These are phyloP conservation scores for Sugiyamaella novakii DNA, from an alignment of 1,139 yeast genomes.

Conservation along the genomic window DNA sequence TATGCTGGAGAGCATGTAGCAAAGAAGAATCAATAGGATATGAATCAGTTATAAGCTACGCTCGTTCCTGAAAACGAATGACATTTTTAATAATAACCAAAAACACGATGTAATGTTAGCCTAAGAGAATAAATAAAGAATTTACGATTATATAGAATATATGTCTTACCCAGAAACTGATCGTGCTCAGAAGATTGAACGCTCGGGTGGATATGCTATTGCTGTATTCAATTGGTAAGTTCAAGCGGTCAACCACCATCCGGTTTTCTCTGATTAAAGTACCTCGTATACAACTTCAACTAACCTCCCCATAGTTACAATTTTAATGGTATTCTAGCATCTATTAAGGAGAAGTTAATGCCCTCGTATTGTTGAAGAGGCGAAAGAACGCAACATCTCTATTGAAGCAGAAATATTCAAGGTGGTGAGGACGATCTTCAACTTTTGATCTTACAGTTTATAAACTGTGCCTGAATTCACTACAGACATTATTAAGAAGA, in stretches of 20 bases:
- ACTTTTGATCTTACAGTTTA: constrained; percentile 33
- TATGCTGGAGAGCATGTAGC: constrained; percentile 43
- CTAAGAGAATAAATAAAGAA: background rate
- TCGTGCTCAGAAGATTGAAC: constrained; percentile 32
- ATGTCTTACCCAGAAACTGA: constrained; percentile 28
- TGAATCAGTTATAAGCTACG: background rate
- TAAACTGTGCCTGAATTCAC: constrained; percentile 37
- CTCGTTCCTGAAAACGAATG: no score
- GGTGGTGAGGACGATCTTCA: constrained; percentile 39
- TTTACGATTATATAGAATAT: no score
- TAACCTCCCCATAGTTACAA: no score
- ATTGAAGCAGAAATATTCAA: constrained; percentile 38
- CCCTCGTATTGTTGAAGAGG: constrained; percentile 38
- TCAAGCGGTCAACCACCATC: no score
- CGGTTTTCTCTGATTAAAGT: no score
- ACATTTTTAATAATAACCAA: background rate
- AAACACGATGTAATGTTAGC: background rate
- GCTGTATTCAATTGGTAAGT: constrained; percentile 34
- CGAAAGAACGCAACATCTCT: constrained; percentile 33
- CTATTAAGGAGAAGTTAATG: constrained; percentile 31
- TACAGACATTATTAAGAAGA: constrained; percentile 30
- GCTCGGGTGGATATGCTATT: constrained; percentile 35
- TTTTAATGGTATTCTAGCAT: constrained; percentile 34
- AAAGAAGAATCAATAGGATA: constrained; percentile 29
- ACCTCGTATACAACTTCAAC: no score